Percentiles rank a stretch among this genome's conserved stretches.
phyloP scores from a whole-genome alignment of 257 asterid genomes.

The Solanum rostratum region DNA sequence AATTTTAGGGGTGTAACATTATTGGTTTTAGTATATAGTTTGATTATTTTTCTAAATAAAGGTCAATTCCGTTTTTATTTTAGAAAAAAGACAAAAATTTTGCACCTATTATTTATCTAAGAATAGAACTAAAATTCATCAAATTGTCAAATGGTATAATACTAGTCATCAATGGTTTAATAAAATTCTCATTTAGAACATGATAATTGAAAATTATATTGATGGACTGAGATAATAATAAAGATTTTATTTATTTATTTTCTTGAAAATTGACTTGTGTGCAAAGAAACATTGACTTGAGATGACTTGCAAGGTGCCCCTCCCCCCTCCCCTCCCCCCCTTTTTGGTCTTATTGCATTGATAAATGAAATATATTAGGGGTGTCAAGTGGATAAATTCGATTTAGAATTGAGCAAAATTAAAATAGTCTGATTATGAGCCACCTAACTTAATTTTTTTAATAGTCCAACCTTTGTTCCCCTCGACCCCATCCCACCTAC shows the following conservation, averaged over 20 bases:
- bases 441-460: too few relatives aligned
- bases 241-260: too few relatives aligned
- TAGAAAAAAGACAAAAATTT: neutral
- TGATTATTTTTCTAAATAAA: neutral
- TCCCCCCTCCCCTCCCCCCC: neutral
- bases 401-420: too few relatives aligned
- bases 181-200: neutral
- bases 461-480: too few relatives aligned
- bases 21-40: neutral
- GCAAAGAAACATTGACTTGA: neutral
- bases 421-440: too few relatives aligned
- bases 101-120: neutral
- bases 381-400: neutral
- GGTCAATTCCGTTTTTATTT: neutral
- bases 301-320: neutral
- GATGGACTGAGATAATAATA: too few relatives aligned
- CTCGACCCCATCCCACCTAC: too few relatives aligned
- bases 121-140: too few relatives aligned
- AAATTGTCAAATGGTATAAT: too few relatives aligned
- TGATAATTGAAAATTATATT: neutral
- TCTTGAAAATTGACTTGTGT: neutral
- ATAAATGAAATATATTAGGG: neutral
- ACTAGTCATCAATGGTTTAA: too few relatives aligned
- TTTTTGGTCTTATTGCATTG: neutral
- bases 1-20: neutral